phyloP scores from a whole-genome alignment of 1,139 yeast species.

The Protomyces inundatus region DNA sequence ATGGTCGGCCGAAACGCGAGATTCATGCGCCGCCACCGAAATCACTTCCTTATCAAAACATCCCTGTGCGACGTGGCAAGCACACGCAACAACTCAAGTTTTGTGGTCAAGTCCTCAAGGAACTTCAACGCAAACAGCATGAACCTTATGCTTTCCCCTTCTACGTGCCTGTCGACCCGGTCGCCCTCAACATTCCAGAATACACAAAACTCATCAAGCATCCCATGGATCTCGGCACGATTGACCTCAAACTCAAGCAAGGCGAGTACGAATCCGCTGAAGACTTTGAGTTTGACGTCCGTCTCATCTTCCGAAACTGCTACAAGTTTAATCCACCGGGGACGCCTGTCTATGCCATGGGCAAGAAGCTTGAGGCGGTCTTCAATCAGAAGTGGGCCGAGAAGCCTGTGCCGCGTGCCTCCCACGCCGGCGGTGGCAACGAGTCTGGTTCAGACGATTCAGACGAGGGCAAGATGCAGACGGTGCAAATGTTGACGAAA shows the following conservation, averaged over 20 bases:
- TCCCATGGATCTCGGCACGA: conserved; percentile 93
- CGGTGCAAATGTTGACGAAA: conserved; percentile 74
- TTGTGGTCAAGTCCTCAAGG: conserved; percentile 77
- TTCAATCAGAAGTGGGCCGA: conserved; percentile 88
- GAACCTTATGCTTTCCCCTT: conserved; percentile 84
- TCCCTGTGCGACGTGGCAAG: conserved; percentile 86
- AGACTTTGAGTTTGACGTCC: conserved; percentile 76
- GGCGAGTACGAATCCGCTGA: conserved; percentile 86
- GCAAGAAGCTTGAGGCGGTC: conserved; percentile 77
- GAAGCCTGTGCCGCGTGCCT: conserved; percentile 66
- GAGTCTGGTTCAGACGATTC: conserved; percentile 67
- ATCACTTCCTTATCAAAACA: conserved; percentile 78
- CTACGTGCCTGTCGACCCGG: conserved; percentile 89
- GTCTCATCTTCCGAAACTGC: conserved; percentile 81
- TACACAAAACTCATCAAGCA: conserved; percentile 76
- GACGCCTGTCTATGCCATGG: conserved; percentile 92
- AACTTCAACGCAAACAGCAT: conserved; percentile 74
- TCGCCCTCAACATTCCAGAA: conserved; percentile 86
- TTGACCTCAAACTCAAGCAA: conserved; percentile 70
- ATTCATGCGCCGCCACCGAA: conserved; percentile 95
- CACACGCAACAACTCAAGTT: conserved; percentile 83
- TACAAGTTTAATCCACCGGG: conserved; percentile 92
- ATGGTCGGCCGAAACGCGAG: conserved; percentile 84
- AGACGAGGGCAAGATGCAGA: conserved; percentile 49
- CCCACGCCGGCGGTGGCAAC: conserved; percentile 41